Conservation (phyloP, 225 moss, liverwort and hornwort species). For the Anthoceros angustus region DNA sequence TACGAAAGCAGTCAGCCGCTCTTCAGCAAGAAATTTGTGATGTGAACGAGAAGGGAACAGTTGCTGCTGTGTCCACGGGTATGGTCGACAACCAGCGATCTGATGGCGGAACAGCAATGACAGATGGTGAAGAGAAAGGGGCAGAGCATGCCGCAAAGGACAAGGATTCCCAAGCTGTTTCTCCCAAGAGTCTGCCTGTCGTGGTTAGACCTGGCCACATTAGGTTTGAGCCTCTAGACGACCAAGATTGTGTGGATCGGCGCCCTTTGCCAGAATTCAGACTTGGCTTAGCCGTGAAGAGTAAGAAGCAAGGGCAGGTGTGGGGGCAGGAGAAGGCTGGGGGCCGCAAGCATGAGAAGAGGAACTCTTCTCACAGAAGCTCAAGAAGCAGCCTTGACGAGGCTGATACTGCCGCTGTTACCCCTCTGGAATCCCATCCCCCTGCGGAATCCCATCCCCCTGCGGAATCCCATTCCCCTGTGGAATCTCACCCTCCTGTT, state of each 20-base stretch:
- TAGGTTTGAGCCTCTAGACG: slow-evolving; percentile 44
- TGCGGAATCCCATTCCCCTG: slow-evolving; percentile 8
- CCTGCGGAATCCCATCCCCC: not conserved
- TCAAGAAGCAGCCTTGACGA: slow-evolving; percentile 10
- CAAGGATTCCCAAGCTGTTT: not conserved
- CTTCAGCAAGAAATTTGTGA: not conserved
- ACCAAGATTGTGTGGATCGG: slow-evolving; percentile 13
- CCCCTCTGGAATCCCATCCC: too few species aligned
- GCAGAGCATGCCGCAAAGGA: not conserved
- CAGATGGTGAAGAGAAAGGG: not conserved
- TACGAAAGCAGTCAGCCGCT: not conserved
- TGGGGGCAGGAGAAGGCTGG: slow-evolving; percentile 72
- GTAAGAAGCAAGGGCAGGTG: slow-evolving; percentile 86
- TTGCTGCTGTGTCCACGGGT: not conserved
- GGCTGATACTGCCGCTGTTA: slow-evolving; percentile 9
- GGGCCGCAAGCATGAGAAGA: slow-evolving; percentile 21
- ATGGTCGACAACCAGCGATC: not conserved
- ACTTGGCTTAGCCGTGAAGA: slow-evolving; percentile 38
- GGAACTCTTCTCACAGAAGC: slow-evolving; percentile 13
- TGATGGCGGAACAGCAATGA: not conserved
- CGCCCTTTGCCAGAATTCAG: slow-evolving; percentile 26
- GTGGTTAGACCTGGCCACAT: slow-evolving; percentile 78
- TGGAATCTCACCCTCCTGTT: slow-evolving; percentile 9
- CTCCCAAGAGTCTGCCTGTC: slow-evolving; percentile 26
- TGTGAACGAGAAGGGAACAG: too few species aligned